Percentiles rank a stretch among this genome's conserved stretches.
Evolutionary conservation across 139 green algal genomes (phyloP).

Genomic region (Raphidocelis subcapitata): DNA sequence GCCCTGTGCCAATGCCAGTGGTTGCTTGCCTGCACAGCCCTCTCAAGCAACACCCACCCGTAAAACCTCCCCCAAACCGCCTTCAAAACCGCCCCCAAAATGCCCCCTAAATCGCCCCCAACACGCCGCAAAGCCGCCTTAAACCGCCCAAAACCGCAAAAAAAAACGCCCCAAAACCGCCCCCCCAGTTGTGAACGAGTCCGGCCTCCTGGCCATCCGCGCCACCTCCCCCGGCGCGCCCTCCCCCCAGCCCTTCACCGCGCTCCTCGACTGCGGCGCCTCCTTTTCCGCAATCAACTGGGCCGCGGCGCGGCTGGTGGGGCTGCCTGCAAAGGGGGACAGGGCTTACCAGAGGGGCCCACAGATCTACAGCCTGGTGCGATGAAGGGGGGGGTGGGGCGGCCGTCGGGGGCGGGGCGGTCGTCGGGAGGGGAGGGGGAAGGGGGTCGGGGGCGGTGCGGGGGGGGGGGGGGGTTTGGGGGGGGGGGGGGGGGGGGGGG

Average conservation of each 20-base stretch:
- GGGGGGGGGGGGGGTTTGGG: no score
- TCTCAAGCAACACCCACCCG: no score
- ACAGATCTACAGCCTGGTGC: conserved; percentile 11
- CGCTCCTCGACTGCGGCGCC: conserved; percentile 23
- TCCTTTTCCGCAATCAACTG: conserved; percentile 23
- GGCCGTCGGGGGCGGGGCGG: not conserved
- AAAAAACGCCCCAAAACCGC: not conserved
- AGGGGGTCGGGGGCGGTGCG: not conserved
- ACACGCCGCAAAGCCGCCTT: no score
- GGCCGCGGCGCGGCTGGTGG: conserved; percentile 21
- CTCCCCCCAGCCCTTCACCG: conserved; percentile 13
- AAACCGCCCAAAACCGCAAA: no score
- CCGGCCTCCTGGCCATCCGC: conserved; percentile 13
- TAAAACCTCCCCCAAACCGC: no score
- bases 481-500: no score
- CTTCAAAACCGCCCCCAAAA: no score
- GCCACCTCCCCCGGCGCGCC: not conserved
- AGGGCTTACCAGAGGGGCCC: not conserved
- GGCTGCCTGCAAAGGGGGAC: conserved; percentile 4
- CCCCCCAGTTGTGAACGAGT: not conserved
- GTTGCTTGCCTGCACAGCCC: no score
- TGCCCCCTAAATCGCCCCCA: no score
- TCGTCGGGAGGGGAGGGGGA: not conserved
- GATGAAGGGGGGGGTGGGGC: not conserved
- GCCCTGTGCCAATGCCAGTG: no score